These are phyloP conservation scores for Heritiera littoralis DNA, from an alignment of 345 rosid species.

Conservation along the genomic window DNA sequence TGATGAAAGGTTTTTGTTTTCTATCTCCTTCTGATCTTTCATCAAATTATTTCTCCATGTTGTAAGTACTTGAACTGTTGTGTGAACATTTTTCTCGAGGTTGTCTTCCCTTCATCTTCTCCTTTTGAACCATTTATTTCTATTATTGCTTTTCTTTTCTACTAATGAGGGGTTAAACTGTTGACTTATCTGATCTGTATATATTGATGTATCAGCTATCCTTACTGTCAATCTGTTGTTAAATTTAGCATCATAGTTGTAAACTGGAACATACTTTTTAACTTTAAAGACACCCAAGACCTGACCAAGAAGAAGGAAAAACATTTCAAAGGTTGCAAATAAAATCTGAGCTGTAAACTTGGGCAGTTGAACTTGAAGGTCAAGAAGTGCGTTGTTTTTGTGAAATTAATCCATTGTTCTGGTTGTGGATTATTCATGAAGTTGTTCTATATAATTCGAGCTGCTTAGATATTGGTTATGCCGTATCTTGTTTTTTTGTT, in stretches of 20 bases:
- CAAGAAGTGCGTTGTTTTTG: background rate
- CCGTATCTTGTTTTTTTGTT: background rate
- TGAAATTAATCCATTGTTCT: background rate
- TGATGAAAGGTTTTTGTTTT: slow-evolving; percentile 73
- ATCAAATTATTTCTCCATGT: background rate
- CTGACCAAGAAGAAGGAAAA: background rate
- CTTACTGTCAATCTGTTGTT: background rate
- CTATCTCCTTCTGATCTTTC: slow-evolving; percentile 7
- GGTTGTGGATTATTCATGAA: slow-evolving; percentile 8
- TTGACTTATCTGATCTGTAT: background rate
- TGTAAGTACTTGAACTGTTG: slow-evolving; percentile 5
- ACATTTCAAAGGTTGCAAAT: background rate
- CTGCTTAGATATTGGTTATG: slow-evolving; percentile 3
- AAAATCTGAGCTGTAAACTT: slow-evolving; percentile 1
- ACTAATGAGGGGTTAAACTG: background rate
- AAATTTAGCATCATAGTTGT: slow-evolving; percentile 4
- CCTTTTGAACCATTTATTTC: slow-evolving; percentile 6
- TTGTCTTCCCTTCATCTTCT: background rate
- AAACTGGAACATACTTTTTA: background rate
- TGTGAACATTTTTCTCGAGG: background rate
- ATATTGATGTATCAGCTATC: background rate
- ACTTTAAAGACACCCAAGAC: background rate
- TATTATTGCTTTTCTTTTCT: background rate
- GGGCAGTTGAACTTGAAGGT: background rate
- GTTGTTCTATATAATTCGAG: background rate